Conservation (phyloP, 768 basidiomycete species). For the Amyloporia xantha region DNA sequence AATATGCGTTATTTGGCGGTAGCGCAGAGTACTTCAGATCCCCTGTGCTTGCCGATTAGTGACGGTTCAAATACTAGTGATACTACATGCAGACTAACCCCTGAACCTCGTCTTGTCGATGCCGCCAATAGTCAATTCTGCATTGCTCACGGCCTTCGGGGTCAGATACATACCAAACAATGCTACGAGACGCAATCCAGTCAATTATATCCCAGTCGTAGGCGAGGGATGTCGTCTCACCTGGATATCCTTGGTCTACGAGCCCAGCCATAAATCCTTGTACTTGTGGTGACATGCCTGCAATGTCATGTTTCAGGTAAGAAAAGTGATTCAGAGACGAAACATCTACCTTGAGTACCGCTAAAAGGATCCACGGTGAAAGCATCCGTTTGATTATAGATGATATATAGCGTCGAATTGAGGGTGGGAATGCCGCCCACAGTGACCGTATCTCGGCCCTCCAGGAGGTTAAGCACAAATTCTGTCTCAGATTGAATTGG, state of each 20-base stretch:
- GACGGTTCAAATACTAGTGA: no score
- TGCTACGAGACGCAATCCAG: conserved; percentile 17
- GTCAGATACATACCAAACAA: conserved; percentile 36
- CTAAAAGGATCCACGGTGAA: conserved; percentile 51
- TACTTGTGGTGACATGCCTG: conserved; percentile 45
- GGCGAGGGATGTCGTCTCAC: conserved; percentile 25
- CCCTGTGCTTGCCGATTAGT: no score
- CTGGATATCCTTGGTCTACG: conserved; percentile 40
- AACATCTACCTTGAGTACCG: conserved; percentile 40
- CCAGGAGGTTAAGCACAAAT: conserved; percentile 40
- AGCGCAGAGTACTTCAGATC: conserved; percentile 37
- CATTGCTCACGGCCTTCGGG: conserved; percentile 33
- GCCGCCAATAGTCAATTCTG: conserved; percentile 49
- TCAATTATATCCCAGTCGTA: neutral
- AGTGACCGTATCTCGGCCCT: conserved; percentile 41
- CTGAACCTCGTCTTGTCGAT: conserved; percentile 46
- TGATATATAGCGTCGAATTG: conserved; percentile 38
- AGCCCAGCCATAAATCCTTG: conserved; percentile 44
- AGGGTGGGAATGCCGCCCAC: conserved; percentile 38
- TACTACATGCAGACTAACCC: no score
- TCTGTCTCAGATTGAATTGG: conserved; percentile 42
- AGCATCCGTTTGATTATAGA: conserved; percentile 45
- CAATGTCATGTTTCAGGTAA: neutral
- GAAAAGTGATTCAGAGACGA: neutral
- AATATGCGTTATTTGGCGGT: conserved; percentile 26